Evolutionary conservation across 352 stramenopile species (phyloP), one percentile per base, ranked within the genome.

Genomic region (Globisporangium heterothallicum): DNA sequence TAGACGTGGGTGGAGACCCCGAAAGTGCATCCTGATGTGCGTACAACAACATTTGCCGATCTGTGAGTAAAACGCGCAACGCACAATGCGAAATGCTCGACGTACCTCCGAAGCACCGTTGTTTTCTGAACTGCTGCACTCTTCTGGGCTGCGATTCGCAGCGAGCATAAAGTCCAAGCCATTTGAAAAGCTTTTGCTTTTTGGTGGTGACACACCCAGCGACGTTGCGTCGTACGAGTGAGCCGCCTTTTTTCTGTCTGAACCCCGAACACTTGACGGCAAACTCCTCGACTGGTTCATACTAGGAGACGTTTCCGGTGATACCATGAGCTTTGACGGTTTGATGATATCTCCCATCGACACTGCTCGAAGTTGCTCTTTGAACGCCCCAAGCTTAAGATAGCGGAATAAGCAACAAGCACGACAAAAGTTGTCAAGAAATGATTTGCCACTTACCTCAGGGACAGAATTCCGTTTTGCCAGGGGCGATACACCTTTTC

Each of bases 271-370:
- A 42, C 57, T 60, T 22, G 38, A 40, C 10, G 25, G 48, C 10
- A 36, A 53, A 18, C 55, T 78, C n/a, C 25, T 63, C n/a, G 55
- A 59, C 27, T 66, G 63, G 34, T 57, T 72, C 19, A 12, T 61
- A 10, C 49, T 36, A 24, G 53, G 52, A 9, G 56, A 60, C 3
- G 27, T 59, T 8, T 72, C 61, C 2, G 56, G 45, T 6, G 68
- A 29, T 12, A 56, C 18, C 7, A 45, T 46, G 14, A 72, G 61
- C 34, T 70, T 79, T 0, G 76, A 78, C 1, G 60, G 61, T 58
- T 77, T 84, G 32, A 84, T 49, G 32, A 80, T 74, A 16, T 64
- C 54, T 27, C 68, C 72, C 26, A 79, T 60, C 35, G 70, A 75
- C 14, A 60, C 58, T 25, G 40, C 18, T 52, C 63, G 59, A 6